Conservation (phyloP, 1,284 basidiomycete species). For the Ceratobasidium theobromae region DNA sequence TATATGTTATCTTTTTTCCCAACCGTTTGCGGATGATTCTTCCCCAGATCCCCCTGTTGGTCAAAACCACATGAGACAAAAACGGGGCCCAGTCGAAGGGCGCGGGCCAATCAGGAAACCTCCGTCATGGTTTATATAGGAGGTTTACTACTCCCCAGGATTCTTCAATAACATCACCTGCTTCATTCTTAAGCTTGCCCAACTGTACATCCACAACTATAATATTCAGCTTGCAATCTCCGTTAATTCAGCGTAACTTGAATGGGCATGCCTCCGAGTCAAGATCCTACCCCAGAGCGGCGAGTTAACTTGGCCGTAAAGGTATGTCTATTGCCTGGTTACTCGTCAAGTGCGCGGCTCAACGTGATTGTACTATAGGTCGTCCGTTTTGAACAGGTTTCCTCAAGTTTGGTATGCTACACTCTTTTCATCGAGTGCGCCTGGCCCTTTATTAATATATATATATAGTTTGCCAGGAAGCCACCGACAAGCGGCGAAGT, state of each 20-base stretch:
- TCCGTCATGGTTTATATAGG: conserved; percentile 13
- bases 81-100: conserved; percentile 23
- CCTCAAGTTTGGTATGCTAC: not conserved
- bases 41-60: conserved; percentile 2
- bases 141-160: not conserved
- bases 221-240: not conserved
- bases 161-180: conserved; percentile 20
- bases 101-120: conserved; percentile 2
- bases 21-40: conserved; percentile 13
- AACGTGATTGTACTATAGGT: too few species aligned
- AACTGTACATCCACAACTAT: not conserved
- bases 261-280: not conserved
- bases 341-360: not conserved
- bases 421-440: not conserved
- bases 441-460: not conserved
- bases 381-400: not conserved
- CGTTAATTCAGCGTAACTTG: not conserved
- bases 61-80: conserved; percentile 31
- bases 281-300: not conserved
- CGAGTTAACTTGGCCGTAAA: not conserved
- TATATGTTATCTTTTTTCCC: not conserved
- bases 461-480: not conserved
- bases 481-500: not conserved
- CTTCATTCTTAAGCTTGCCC: conserved; percentile 2
- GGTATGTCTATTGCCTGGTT: not conserved